phyloP scores from a whole-genome alignment of 805 yeast species.

The Lipomyces sp. region DNA sequence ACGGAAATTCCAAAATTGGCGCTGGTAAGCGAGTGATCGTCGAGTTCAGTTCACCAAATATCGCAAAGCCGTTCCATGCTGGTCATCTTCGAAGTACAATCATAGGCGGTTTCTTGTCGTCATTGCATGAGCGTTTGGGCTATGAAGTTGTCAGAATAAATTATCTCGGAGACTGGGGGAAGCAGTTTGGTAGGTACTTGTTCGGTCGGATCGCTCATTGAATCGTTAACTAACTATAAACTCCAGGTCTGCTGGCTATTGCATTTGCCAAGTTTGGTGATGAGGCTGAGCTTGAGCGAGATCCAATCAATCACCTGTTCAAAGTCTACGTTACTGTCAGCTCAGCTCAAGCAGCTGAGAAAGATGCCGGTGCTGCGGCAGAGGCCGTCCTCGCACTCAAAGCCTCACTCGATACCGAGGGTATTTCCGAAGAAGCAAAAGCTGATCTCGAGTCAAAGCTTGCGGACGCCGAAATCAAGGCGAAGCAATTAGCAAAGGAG shows the following conservation, averaged over 20 bases:
- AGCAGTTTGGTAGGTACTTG: conserved; percentile 76
- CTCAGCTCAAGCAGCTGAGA: conserved; percentile 70
- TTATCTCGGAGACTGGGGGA: conserved; percentile 99
- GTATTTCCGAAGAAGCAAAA: conserved; percentile 43
- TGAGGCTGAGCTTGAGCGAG: conserved; percentile 67
- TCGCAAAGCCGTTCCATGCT: conserved; percentile 99
- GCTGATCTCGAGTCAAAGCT: conserved; percentile 14
- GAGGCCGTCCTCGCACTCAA: conserved; percentile 54
- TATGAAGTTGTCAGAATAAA: conserved; percentile 92
- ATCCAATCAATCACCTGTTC: conserved; percentile 93
- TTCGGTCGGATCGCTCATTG: not conserved
- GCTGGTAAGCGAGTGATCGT: conserved; percentile 70
- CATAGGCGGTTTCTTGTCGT: conserved; percentile 93
- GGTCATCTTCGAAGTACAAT: conserved; percentile 98
- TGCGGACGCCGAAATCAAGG: conserved; percentile 14
- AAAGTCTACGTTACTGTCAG: conserved; percentile 90
- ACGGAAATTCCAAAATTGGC: conserved; percentile 79
- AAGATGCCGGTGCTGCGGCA: conserved; percentile 54
- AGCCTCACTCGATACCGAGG: conserved; percentile 19
- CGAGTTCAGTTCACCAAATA: conserved; percentile 97
- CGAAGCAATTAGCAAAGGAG: conserved; percentile 30
- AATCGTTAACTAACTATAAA: no score
- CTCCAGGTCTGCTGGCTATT: conserved; percentile 68
- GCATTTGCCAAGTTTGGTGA: conserved; percentile 87
- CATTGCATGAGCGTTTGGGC: conserved; percentile 86